phyloP scores from a whole-genome alignment of 768 basidiomycete species.

The Suillus americanus region DNA sequence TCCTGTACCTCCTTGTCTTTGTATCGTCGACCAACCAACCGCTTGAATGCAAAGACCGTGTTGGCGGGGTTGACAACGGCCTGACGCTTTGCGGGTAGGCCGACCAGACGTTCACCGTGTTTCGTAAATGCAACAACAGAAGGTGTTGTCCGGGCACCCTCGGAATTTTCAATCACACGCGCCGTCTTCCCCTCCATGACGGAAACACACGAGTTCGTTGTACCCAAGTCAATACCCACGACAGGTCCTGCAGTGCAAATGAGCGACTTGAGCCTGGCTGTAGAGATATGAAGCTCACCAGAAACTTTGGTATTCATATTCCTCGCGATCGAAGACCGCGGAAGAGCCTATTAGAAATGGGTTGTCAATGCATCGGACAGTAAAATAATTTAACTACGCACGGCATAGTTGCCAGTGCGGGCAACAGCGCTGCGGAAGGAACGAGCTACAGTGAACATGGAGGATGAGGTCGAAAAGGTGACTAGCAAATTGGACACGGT shows the following conservation, averaged over 20 bases:
- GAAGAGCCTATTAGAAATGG: constrained; percentile 48
- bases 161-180: constrained; percentile 95
- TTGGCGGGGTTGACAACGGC: constrained; percentile 94
- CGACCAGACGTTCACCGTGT: constrained; percentile 94
- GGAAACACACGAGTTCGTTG: constrained; percentile 88
- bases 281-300: constrained; percentile 45
- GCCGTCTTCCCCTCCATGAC: constrained; percentile 96
- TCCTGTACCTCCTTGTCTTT: constrained; percentile 91
- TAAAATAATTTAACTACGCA: constrained; percentile 28
- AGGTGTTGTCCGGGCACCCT: constrained; percentile 97
- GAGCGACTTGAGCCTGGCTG: constrained; percentile 1
- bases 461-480: constrained; percentile 44
- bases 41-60: constrained; percentile 94
- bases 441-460: constrained; percentile 73
- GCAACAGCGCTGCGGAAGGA: constrained; percentile 57
- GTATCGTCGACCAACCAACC: constrained; percentile 92
- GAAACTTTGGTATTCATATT: constrained; percentile 96
- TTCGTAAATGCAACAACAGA: constrained; percentile 99
- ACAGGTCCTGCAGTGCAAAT: constrained; percentile 62
- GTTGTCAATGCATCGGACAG: constrained; percentile 7
- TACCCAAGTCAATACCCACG: constrained; percentile 95
- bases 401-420: constrained; percentile 66
- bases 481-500: constrained; percentile 30
- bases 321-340: constrained; percentile 76
- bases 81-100: constrained; percentile 95